Base-by-base conservation (phyloP, 2,329 filamentous ascomycete species). In the Bimuria novae-zelandiae region DNA sequence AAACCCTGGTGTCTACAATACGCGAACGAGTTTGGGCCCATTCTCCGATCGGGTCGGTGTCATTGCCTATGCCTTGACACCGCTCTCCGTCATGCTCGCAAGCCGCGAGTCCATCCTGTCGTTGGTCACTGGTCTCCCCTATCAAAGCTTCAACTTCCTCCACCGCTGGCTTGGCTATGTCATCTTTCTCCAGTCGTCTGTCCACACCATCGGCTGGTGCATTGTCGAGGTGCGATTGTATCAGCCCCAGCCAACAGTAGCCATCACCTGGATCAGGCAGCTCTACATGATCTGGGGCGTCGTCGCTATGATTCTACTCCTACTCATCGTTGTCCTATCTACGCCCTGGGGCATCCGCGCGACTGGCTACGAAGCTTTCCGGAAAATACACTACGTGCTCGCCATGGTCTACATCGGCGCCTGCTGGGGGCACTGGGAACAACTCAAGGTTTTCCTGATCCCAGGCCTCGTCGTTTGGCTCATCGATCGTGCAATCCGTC, bases 361-460 rank as follows among this genome's bases (percentile, higher is more conserved):
- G 42, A 90, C 87, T 0, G 89, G 89, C 2, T 90, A 92, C 70
- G 89, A 92, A 63, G 85, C 88, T 72, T 92, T 92, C 78, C 82
- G 88, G 55, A 90, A 90, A 67, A 76, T 82, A 0, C 89, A 92
- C 67, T 90, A 90, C 61, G 77, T 90, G 11, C 76, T 91, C 2
- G 89, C 88, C 10, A 84, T 88, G 75, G 70, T 91, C 4, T 92
- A 90, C 70, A 82, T 92, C 11, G 89, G 87, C 4, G 88, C 87
- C 3, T 88, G 87, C 71, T 90, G 87, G 82, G 88, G 82, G 1
- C 89, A 92, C 67, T 92, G 89, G 89, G 70, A 79, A 45, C 76
- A 85, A 45, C 76, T 92, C 11, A 63, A 67, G 41, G 64, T 66
- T 14, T 69, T 68, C 49, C 62, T 69, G 21, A 46, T 69, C 1